Base-by-base conservation (phyloP, 139 green algal species). In the Dunaliella primolecta region DNA sequence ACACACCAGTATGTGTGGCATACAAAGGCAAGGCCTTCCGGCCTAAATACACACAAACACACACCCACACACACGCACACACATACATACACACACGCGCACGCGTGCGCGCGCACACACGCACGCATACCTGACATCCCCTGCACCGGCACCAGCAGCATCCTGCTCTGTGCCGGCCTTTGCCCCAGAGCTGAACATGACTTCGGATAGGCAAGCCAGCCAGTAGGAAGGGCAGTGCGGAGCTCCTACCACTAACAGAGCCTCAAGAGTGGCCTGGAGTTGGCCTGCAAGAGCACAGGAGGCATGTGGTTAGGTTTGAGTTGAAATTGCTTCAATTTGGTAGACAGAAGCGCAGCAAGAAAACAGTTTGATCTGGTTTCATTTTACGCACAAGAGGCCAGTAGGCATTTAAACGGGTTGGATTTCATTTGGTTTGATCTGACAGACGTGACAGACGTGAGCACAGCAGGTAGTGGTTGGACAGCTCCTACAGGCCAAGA, bases 161-260 rank as follows among this genome's bases (percentile, higher is more conserved):
- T 35, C 83, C 35, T 87, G 75, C 31, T 24, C 29, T 27, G 75
- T 11, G 75, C 57, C 36, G 74, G 77, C 33, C 32, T 27, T 71
- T 35, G 29, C 82, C 56, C 72, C 78, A 1, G 91, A 87, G 0
- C 90, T 92, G 64, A 95, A 90, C 29, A 89, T 89, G n/a, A 96
- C 92, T 30, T 87, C 87, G 0, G 78, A 81, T 32, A 92, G 92
- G 36, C 96, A 83, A 21, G 80, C 81, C 24, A 96, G 81, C 94
- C 94, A 97, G 84, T 90, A 90, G 11, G 88, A 90, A 27, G 92
- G 93, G 74, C 86, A 31, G 0, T 29, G 1, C 0, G 78, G 57
- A 2, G 89, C 93, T 0, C 88, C 91, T 0, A 87, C 89, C 15
- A 46, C 46, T 81, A 96, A 87, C 86, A 97, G 86, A 0, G 91